These are phyloP conservation scores for Nicotiana paniculata DNA, from an alignment of 257 asterid species.

Conservation along the genomic window DNA sequence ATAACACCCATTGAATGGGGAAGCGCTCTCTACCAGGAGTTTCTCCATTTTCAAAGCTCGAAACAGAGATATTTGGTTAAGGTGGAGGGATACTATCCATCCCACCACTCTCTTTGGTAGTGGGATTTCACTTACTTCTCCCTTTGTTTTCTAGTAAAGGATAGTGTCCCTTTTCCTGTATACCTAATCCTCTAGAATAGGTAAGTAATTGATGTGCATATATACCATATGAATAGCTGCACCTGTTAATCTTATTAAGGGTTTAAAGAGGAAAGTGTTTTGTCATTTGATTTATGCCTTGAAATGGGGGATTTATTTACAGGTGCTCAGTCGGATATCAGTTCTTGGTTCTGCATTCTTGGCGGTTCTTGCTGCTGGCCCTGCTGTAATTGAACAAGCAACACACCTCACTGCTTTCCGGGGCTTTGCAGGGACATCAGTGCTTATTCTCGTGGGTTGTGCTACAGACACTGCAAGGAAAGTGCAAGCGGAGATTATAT, in stretches of 20 bases:
- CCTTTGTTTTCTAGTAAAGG: neutral
- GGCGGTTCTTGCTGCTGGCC: constrained; percentile 90
- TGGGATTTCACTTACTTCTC: neutral
- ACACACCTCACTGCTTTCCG: constrained; percentile 93
- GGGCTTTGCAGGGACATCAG: constrained; percentile 94
- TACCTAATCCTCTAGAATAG: no score
- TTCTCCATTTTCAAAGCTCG: neutral
- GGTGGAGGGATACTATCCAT: neutral
- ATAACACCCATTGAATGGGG: neutral
- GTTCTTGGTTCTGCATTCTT: constrained; percentile 83
- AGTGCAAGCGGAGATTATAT: constrained; percentile 89
- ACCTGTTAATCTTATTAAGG: neutral
- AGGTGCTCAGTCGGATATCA: constrained; percentile 93
- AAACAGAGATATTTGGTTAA: neutral
- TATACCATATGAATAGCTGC: neutral
- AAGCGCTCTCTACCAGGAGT: neutral
- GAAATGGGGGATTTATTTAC: constrained; percentile 9
- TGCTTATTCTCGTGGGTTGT: constrained; percentile 93
- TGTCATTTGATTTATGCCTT: neutral
- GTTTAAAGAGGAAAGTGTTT: neutral
- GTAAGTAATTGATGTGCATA: no score
- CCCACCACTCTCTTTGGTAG: neutral
- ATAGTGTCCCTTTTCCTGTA: neutral
- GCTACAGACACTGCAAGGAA: constrained; percentile 96
- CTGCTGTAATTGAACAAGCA: constrained; percentile 87